Evolutionary conservation across 805 yeast species (phyloP).

Genomic region (Saturnispora serradocipensis): DNA sequence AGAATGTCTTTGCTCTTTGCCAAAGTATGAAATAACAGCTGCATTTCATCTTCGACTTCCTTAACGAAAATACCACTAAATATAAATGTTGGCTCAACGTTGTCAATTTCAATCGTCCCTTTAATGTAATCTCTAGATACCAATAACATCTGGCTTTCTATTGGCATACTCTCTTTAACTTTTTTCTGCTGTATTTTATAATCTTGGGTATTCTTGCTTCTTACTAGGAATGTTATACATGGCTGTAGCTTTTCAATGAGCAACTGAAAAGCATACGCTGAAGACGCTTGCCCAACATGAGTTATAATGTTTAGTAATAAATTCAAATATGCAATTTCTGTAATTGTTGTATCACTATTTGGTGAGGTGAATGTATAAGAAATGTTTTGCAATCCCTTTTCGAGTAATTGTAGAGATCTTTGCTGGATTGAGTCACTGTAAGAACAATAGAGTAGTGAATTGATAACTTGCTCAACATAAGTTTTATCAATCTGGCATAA

Average conservation of each 20-base stretch:
- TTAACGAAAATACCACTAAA: conserved; percentile 19
- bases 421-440: conserved; percentile 11
- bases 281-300: conserved; percentile 1
- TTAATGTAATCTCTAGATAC: conserved; percentile 15
- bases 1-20: neutral
- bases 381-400: conserved; percentile 13
- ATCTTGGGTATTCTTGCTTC: conserved; percentile 8
- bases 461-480: conserved; percentile 7
- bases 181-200: conserved; percentile 1
- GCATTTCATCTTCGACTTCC: conserved; percentile 17
- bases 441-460: conserved; percentile 12
- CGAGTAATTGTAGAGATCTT: conserved; percentile 8
- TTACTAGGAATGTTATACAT: conserved; percentile 13
- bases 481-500: conserved; percentile 15
- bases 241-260: conserved; percentile 5
- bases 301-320: conserved; percentile 10
- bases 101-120: conserved; percentile 6
- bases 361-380: conserved; percentile 20
- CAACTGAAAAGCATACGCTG: neutral
- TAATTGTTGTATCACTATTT: conserved; percentile 17
- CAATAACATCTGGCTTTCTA: conserved; percentile 17
- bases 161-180: conserved; percentile 8
- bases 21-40: conserved; percentile 5
- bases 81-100: conserved; percentile 4
- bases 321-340: conserved; percentile 10